Evolutionary conservation across 805 yeast species (phyloP), one percentile per base, ranked within the genome.

Genomic region (Pichia paraexigua): DNA sequence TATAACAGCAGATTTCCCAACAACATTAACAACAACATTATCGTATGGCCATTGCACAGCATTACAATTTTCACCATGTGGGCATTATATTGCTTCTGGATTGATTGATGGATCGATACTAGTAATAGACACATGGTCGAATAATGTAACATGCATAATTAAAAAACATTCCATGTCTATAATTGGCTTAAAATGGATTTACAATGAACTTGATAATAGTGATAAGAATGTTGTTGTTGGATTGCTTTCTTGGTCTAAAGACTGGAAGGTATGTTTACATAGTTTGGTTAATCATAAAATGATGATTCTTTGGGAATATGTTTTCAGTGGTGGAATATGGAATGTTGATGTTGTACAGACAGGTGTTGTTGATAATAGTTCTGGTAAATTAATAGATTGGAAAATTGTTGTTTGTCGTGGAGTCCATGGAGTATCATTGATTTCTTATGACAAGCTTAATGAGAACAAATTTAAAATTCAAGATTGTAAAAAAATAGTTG

Each of bases 1-100:
- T 2, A 90, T 92, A 22, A 84, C 95, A 21, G 89, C 88, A 61
- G 98, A 91, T 63, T 91, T 79, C 60, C 98, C 98, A 0, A 96
- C 91, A 54, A 77, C 84, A 1, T 76, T 88, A n/a, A 77, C 85
- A 2, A 82, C 82, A 54, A 82, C 91, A 0, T 68, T 89, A 13
- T 78, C 78, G 13, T 80, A 80, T 50, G 84, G 89, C 1, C 78
- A 80, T 43, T 75, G 87, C 0, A 85, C 88, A 10, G 79, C 79
- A 53, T 74, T 90, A 41, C 79, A 77, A 62, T 87, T 81, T 70
- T 87, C 81, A 58, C 69, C 76, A 9, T 79, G 79, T 48, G 97
- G 97, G 7, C 96, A 88, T 63, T 91, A 91, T 62, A 66, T 90
- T 5, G 96, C 96, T 0, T 77, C 86, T 2, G 97, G 97, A 0